Evolutionary conservation across 2,329 filamentous ascomycete genomes (phyloP).

Genomic region (Pleomassaria siparia): DNA sequence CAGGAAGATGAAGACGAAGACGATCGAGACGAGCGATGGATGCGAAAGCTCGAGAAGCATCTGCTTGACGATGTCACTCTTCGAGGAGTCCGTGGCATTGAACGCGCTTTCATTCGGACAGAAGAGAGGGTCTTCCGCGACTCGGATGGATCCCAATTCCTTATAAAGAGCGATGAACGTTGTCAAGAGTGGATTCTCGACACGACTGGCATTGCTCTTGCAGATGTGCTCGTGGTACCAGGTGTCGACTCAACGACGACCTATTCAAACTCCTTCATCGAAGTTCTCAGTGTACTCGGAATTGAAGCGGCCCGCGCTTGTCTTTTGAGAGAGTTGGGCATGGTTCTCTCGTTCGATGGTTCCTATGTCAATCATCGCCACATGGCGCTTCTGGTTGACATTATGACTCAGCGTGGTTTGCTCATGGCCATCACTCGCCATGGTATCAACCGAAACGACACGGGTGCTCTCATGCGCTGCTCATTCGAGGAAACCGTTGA

Average conservation of each 20-base stretch:
- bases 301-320: conserved; percentile 92
- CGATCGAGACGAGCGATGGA: conserved; percentile 72
- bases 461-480: conserved; percentile 97
- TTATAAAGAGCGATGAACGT: conserved; percentile 69
- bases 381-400: conserved; percentile 89
- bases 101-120: conserved; percentile 84
- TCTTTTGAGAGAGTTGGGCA: conserved; percentile 82
- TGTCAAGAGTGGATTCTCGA: conserved; percentile 96
- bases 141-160: conserved; percentile 72
- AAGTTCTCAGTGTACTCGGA: conserved; percentile 91
- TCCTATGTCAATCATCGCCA: conserved; percentile 99
- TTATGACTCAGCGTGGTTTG: conserved; percentile 94
- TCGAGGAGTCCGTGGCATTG: conserved; percentile 85
- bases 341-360: conserved; percentile 96
- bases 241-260: conserved; percentile 86
- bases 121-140: conserved; percentile 55
- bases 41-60: conserved; percentile 84
- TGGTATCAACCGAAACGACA: conserved; percentile 97
- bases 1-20: conserved; percentile 77
- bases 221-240: conserved; percentile 79
- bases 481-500: conserved; percentile 99
- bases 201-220: conserved; percentile 86
- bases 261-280: conserved; percentile 93
- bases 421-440: conserved; percentile 97
- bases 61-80: conserved; percentile 88